phyloP scores from a whole-genome alignment of 1,139 yeast species.

The Sugiyamaella paludigena region DNA sequence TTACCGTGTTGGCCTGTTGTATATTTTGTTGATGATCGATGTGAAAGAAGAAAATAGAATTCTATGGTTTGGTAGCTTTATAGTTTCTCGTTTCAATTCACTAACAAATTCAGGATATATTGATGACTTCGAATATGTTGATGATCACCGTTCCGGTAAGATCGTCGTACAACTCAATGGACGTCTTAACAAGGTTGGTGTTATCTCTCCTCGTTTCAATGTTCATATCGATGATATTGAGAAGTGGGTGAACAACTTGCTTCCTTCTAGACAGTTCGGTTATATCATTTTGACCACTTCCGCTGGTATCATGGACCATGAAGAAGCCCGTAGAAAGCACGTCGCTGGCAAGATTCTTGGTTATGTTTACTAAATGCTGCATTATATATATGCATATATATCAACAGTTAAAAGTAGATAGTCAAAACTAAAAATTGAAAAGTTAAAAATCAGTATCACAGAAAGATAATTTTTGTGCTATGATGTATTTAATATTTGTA shows the following conservation, averaged over 20 bases:
- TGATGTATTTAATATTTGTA: conserved; percentile 9
- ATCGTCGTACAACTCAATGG: conserved; percentile 96
- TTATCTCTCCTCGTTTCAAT: conserved; percentile 96
- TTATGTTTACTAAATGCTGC: conserved; percentile 69
- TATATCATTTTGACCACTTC: conserved; percentile 96
- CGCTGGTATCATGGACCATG: conserved; percentile 99
- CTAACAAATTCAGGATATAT: conserved; percentile 68
- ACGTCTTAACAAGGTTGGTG: conserved; percentile 98
- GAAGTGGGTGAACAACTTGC: conserved; percentile 96
- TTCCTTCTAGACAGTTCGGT: conserved; percentile 99
- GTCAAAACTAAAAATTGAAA: not conserved
- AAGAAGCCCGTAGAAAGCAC: conserved; percentile 99
- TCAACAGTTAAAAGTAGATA: not conserved
- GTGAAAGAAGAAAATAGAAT: not conserved
- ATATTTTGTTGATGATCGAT: not conserved
- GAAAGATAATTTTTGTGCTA: not conserved
- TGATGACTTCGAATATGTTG: conserved; percentile 98
- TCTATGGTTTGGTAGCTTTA: not conserved
- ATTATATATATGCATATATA: conserved; percentile 2
- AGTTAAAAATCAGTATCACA: too few relatives aligned
- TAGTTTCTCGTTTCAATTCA: conserved; percentile 33
- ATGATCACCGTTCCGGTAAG: conserved; percentile 99
- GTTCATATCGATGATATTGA: conserved; percentile 90
- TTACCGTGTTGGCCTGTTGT: conserved; percentile 1
- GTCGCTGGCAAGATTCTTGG: conserved; percentile 98